phyloP scores from a whole-genome alignment of 148 eudicot species.

The Polygonum maritimum region DNA sequence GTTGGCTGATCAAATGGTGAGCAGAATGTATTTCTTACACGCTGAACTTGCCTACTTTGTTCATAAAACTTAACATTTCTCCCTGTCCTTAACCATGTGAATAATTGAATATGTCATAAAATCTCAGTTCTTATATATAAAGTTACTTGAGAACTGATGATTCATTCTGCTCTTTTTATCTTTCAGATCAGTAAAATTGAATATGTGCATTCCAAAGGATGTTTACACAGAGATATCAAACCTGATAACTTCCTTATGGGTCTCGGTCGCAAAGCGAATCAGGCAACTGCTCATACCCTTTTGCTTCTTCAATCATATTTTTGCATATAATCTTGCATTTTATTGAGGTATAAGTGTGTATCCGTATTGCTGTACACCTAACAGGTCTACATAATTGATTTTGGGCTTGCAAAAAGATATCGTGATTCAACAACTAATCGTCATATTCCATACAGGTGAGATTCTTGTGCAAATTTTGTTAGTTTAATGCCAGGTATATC shows the following conservation, averaged over 20 bases:
- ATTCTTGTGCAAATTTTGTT: not conserved
- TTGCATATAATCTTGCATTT: not conserved
- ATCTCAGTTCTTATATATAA: not conserved
- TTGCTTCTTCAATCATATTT: not conserved
- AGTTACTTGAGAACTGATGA: not conserved
- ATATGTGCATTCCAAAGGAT: conserved; percentile 94
- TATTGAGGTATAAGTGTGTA: not conserved
- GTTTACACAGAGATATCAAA: conserved; percentile 90
- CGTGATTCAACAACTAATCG: conserved; percentile 89
- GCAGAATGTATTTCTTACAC: not conserved
- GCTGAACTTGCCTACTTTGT: not conserved
- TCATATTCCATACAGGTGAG: conserved; percentile 93
- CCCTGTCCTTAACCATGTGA: not conserved
- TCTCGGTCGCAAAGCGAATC: conserved; percentile 93
- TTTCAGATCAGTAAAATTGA: conserved; percentile 83
- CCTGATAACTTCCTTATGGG: conserved; percentile 99
- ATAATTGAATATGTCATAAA: not conserved
- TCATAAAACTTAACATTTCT: not conserved
- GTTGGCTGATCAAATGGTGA: conserved; percentile 99
- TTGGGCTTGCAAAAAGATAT: conserved; percentile 97
- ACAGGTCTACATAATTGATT: conserved; percentile 92
- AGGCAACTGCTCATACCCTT: conserved; percentile 27
- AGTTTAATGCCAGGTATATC: not conserved
- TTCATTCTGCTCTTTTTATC: not conserved
- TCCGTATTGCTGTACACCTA: not conserved